A percentile compares a stretch with the other conserved stretches of the same genome.
Conservation (phyloP, 768 basidiomycete genomes). For the Coprinopsis marcescibilis region DNA sequence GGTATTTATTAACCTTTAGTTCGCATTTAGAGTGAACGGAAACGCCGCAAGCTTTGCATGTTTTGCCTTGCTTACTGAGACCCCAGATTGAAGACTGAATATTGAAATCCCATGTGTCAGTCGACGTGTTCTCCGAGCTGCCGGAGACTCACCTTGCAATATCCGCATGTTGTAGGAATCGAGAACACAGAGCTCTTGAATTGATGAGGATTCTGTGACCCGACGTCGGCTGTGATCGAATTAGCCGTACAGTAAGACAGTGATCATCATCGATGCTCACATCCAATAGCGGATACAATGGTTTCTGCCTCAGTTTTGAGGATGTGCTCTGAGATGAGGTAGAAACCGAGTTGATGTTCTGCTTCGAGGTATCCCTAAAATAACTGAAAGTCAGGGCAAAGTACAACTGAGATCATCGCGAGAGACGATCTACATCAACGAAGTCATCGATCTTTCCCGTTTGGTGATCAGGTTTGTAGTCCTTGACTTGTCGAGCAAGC, state of each 20-base stretch:
- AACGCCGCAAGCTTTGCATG: slow-evolving; percentile 69
- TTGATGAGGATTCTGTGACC: slow-evolving; percentile 61
- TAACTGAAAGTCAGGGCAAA: slow-evolving; percentile 1
- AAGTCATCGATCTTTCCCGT: slow-evolving; percentile 55
- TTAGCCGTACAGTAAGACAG: not conserved
- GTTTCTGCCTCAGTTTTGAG: slow-evolving; percentile 61
- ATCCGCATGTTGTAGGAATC: slow-evolving; percentile 76
- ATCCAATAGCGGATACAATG: slow-evolving; percentile 56
- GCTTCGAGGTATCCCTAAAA: slow-evolving; percentile 57
- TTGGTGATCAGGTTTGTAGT: slow-evolving; percentile 42
- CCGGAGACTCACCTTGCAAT: slow-evolving; percentile 59
- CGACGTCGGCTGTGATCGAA: slow-evolving; percentile 61
- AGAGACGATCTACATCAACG: slow-evolving; percentile 40
- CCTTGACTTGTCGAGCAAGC: slow-evolving; percentile 37
- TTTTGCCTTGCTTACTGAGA: slow-evolving; percentile 81
- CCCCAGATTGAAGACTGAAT: slow-evolving; percentile 80
- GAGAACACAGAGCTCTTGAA: slow-evolving; percentile 87
- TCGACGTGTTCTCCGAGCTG: not conserved
- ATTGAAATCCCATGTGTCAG: slow-evolving; percentile 6
- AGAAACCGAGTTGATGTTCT: slow-evolving; percentile 51
- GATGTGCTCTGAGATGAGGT: slow-evolving; percentile 48
- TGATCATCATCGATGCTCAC: slow-evolving; percentile 28
- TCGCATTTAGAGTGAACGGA: slow-evolving; percentile 85
- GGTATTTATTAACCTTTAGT: slow-evolving; percentile 54
- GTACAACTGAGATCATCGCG: not conserved